Evolutionary conservation across 495 filamentous ascomycete genomes (phyloP), one percentile per base, ranked within the genome.

Genomic region (Xeromyces bisporus): DNA sequence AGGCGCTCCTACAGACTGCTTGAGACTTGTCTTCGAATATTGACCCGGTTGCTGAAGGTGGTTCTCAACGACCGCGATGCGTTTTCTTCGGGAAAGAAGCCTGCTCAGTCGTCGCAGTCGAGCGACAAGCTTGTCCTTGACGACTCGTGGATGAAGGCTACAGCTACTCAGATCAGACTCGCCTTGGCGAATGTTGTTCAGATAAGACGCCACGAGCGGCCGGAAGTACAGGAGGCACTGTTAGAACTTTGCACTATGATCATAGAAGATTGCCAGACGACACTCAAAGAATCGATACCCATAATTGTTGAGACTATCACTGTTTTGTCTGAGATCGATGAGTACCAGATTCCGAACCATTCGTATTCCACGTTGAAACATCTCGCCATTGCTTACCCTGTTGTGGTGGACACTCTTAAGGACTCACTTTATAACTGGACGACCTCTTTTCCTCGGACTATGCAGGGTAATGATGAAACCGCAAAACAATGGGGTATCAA

Each of bases 221-320:
- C 46, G 7, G 80, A 89, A 29, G 76, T 96, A 1, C 74, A 75
- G 28, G 47, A 59, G 16, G 69, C 77, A 10, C 48, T 94, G 0
- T 55, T 75, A 23, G 58, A 60, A 13, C 53, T 96, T 0, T 94
- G 84, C 44, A 47, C 77, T 10, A 66, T 64, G 34, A 50, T 93
- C 17, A 60, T 93, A 24, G 74, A 86, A 38, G 60, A 82, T 24
- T 94, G 89, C 44, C 67, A 70, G 31, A 55, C 57, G n/a, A 80
- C 81, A 6, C 60, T 99, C 8, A 48, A 55, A 7, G 73, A 84
- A 15, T 79, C 74, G n/a, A 44, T 69, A 12, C 41, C 64, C 4
- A 70, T 91, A 33, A 63, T 91, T 18, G 63, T 82, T 1, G 89
- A 99, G 49, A 91, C 78, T 1, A 58, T 85, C 15, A 71, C 96